Conservation (phyloP, 768 basidiomycete species). For the Amyloporia xantha region DNA sequence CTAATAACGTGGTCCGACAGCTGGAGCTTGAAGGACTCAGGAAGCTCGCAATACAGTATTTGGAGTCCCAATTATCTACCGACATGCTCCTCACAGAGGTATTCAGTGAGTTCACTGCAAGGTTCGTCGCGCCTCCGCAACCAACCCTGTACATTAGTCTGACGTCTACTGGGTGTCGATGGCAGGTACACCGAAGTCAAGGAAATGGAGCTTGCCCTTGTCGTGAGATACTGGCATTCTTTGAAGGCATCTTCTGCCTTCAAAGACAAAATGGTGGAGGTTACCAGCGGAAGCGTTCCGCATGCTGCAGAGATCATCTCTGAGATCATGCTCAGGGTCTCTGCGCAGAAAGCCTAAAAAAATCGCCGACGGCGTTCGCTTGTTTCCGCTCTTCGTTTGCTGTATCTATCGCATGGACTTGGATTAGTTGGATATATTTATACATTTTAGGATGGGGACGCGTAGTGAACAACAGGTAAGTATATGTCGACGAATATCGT, state of each 20-base stretch:
- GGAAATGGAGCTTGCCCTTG: constrained; percentile 7
- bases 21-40: constrained; percentile 6
- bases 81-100: constrained; percentile 10
- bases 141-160: neutral
- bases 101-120: constrained; percentile 11
- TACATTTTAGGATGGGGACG: neutral
- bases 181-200: constrained; percentile 10
- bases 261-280: constrained; percentile 7
- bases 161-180: neutral
- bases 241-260: constrained; percentile 5
- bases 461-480: too few species aligned
- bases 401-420: neutral
- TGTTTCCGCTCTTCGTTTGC: neutral
- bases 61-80: constrained; percentile 5
- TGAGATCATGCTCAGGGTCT: constrained; percentile 3
- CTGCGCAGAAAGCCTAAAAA: neutral
- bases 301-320: constrained; percentile 2
- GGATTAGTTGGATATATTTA: neutral
- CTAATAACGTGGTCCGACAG: neutral
- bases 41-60: constrained; percentile 6
- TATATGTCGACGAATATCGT: too few species aligned
- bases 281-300: constrained; percentile 3
- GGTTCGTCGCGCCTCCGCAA: neutral
- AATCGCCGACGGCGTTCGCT: neutral
- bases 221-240: constrained; percentile 11